phyloP scores from a whole-genome alignment of 169 alveolate genomes.

The Plasmodium chabaudi region DNA sequence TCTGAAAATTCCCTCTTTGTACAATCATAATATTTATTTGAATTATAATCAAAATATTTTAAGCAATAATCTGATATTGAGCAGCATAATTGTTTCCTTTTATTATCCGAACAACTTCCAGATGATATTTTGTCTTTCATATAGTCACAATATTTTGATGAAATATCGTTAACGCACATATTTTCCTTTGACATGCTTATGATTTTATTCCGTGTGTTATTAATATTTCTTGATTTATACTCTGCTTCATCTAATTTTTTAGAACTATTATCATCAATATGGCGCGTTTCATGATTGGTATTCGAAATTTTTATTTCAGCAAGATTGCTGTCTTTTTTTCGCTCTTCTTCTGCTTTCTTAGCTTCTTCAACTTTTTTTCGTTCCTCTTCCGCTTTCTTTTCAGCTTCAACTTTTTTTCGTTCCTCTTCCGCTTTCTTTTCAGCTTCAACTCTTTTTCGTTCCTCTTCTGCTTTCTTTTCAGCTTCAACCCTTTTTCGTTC shows the following conservation, averaged over 20 bases:
- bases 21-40: slow-evolving; percentile 58
- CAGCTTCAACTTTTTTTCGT: slow-evolving; percentile 3
- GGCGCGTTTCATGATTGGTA: neutral
- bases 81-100: slow-evolving; percentile 37
- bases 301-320: neutral
- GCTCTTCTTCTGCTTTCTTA: neutral
- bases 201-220: slow-evolving; percentile 47
- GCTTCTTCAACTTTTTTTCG: neutral
- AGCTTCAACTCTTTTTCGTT: slow-evolving; percentile 1
- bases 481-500: slow-evolving; percentile 12
- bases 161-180: slow-evolving; percentile 31
- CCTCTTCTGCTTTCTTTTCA: slow-evolving; percentile 18
- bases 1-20: slow-evolving; percentile 50
- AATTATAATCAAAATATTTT: slow-evolving; percentile 52
- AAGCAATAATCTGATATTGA: slow-evolving; percentile 67
- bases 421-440: slow-evolving; percentile 25
- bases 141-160: slow-evolving; percentile 63
- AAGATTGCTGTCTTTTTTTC: slow-evolving; percentile 4
- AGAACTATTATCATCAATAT: slow-evolving; percentile 12
- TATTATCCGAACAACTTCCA: slow-evolving; percentile 43
- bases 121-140: slow-evolving; percentile 41
- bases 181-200: slow-evolving; percentile 30
- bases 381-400: slow-evolving; percentile 11
- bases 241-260: slow-evolving; percentile 17
- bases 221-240: slow-evolving; percentile 31